Evolutionary conservation across 495 filamentous ascomycete species (phyloP).

Genomic region (Pseudoneurospora amorphoporcata): DNA sequence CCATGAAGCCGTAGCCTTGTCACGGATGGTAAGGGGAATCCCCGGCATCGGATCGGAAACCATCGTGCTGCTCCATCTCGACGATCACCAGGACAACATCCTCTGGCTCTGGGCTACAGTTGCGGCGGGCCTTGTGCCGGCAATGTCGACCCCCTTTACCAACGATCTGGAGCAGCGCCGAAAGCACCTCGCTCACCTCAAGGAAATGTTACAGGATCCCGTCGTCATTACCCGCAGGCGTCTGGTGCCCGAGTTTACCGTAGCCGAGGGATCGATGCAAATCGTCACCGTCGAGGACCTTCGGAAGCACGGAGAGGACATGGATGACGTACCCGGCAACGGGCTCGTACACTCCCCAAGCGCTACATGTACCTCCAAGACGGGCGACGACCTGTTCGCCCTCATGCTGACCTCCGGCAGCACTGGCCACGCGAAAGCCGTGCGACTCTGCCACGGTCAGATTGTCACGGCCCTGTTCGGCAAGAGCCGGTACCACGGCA

Average conservation of each 20-base stretch:
- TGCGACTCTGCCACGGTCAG: slow-evolving; percentile 34
- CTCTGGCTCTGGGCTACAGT: slow-evolving; percentile 38
- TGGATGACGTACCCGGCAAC: background rate
- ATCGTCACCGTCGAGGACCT: background rate
- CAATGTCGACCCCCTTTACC: slow-evolving; percentile 28
- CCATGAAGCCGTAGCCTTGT: background rate
- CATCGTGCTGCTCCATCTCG: slow-evolving; percentile 28
- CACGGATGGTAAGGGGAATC: background rate
- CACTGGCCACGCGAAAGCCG: slow-evolving; percentile 46
- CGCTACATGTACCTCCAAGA: background rate
- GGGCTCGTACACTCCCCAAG: background rate
- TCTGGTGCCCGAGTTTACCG: background rate
- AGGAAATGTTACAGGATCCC: background rate
- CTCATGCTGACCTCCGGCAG: slow-evolving; percentile 52
- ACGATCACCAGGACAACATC: slow-evolving; percentile 29
- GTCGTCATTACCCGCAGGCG: slow-evolving; percentile 2
- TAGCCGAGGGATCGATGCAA: background rate
- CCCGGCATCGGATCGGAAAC: background rate
- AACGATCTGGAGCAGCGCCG: slow-evolving; percentile 22
- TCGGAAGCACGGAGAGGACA: background rate
- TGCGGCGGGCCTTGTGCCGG: slow-evolving; percentile 29
- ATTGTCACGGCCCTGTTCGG: slow-evolving; percentile 36
- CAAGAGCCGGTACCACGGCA: slow-evolving; percentile 19
- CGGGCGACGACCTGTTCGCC: slow-evolving; percentile 15
- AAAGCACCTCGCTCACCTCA: slow-evolving; percentile 19